Percentiles rank a stretch among this genome's conserved stretches.
phyloP scores from a whole-genome alignment of 495 filamentous ascomycete genomes.

The Patellaria atrata region DNA sequence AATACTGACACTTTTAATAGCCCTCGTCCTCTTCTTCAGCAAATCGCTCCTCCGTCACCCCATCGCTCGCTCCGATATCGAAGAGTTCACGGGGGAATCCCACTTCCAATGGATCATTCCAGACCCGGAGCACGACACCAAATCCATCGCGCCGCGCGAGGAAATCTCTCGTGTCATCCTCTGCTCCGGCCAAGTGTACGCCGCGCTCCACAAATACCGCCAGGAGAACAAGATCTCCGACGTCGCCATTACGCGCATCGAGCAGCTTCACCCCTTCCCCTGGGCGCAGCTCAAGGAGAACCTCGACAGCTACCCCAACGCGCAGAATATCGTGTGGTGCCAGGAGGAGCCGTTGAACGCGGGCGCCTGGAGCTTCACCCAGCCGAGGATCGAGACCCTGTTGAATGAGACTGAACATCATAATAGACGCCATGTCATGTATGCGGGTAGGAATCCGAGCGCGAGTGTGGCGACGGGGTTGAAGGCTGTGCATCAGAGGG shows the following conservation, averaged over 20 bases:
- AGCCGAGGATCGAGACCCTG: slow-evolving; percentile 91
- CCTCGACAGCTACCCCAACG: slow-evolving; percentile 89
- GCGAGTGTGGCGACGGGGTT: slow-evolving; percentile 86
- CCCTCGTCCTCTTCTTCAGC: slow-evolving; percentile 92
- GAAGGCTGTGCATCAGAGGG: slow-evolving; percentile 78
- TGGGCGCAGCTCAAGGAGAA: slow-evolving; percentile 94
- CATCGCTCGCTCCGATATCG: slow-evolving; percentile 70
- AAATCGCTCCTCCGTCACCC: slow-evolving; percentile 90
- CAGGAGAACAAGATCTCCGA: slow-evolving; percentile 68
- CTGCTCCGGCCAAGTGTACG: slow-evolving; percentile 91
- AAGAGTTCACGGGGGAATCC: slow-evolving; percentile 77
- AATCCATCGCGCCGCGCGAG: slow-evolving; percentile 58
- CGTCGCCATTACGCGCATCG: slow-evolving; percentile 84
- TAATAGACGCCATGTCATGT: slow-evolving; percentile 87
- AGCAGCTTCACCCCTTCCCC: slow-evolving; percentile 97
- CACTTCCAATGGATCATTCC: slow-evolving; percentile 95
- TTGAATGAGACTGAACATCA: slow-evolving; percentile 84
- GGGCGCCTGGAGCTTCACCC: slow-evolving; percentile 85
- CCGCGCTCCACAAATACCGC: slow-evolving; percentile 80
- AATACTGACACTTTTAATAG: slow-evolving; percentile 38
- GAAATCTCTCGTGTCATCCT: slow-evolving; percentile 89
- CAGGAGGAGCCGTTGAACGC: slow-evolving; percentile 98
- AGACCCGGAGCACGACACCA: slow-evolving; percentile 63
- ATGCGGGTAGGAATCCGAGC: slow-evolving; percentile 81
- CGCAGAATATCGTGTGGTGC: slow-evolving; percentile 87